phyloP scores from a whole-genome alignment of 352 stramenopile species.

The Phytophthora tentaculata region DNA sequence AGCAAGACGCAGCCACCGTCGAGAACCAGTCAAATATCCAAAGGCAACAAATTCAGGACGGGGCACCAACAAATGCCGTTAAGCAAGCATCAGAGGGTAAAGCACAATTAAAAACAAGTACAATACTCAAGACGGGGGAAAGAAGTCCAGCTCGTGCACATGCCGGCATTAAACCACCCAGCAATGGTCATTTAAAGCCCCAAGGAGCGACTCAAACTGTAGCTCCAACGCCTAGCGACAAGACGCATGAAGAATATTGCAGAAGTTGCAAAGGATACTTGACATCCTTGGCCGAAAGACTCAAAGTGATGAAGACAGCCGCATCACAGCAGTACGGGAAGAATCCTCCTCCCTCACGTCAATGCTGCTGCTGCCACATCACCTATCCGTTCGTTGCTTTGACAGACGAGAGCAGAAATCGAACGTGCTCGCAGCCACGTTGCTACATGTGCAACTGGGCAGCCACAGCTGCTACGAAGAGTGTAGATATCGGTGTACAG shows the following conservation, averaged over 20 bases:
- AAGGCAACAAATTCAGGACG: conserved; percentile 7
- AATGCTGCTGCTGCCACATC: conserved; percentile 24
- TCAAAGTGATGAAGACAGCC: conserved; percentile 18
- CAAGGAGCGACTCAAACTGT: neutral
- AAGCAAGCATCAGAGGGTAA: conserved; percentile 1
- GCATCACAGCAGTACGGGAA: neutral
- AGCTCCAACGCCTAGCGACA: neutral
- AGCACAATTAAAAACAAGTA: neutral
- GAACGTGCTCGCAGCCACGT: conserved; percentile 5
- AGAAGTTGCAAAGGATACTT: conserved; percentile 18
- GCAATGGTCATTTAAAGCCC: neutral
- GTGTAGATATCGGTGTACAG: neutral
- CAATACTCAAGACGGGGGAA: neutral
- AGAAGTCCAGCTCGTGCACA: neutral
- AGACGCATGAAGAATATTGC: conserved; percentile 18
- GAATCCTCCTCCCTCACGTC: conserved; percentile 4
- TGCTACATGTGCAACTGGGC: conserved; percentile 33
- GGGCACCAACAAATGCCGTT: neutral
- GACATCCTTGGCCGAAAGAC: conserved; percentile 17
- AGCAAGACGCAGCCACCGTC: neutral
- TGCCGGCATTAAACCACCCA: neutral
- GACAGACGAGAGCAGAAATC: conserved; percentile 20
- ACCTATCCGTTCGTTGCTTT: conserved; percentile 22
- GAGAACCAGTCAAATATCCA: conserved; percentile 17
- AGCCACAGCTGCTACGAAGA: conserved; percentile 1